phyloP scores from a whole-genome alignment of 352 stramenopile genomes.

The Pythium plurisporium region DNA sequence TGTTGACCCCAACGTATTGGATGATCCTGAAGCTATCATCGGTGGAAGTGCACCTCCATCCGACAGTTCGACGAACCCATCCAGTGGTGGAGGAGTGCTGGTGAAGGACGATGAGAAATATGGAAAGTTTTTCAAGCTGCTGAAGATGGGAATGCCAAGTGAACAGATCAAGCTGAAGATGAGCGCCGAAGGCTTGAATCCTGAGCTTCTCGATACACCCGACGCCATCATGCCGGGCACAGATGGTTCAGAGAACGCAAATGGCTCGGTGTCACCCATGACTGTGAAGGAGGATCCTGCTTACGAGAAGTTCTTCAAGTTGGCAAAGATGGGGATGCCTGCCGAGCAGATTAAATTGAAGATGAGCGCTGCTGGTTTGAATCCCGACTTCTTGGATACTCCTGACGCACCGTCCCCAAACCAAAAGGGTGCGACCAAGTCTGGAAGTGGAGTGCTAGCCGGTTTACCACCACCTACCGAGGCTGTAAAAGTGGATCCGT shows the following conservation, averaged over 20 bases:
- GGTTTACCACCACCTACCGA: conserved; percentile 57
- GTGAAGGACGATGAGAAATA: conserved; percentile 84
- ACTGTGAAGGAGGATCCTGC: conserved; percentile 90
- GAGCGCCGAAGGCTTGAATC: conserved; percentile 89
- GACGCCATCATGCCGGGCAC: conserved; percentile 75
- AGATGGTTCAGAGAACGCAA: conserved; percentile 10
- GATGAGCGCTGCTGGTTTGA: conserved; percentile 73
- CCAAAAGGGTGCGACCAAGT: conserved; percentile 28
- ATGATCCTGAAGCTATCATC: conserved; percentile 65
- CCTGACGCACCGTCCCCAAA: conserved; percentile 72
- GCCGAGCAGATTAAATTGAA: conserved; percentile 92
- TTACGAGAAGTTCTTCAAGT: conserved; percentile 96
- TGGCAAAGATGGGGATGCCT: conserved; percentile 89
- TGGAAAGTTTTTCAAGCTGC: conserved; percentile 95
- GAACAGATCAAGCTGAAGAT: conserved; percentile 95
- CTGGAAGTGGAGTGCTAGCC: conserved; percentile 33
- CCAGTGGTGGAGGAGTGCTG: conserved; percentile 19
- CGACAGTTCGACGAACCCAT: not conserved
- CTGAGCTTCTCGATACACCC: conserved; percentile 86
- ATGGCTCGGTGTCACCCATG: conserved; percentile 26
- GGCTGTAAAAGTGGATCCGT: conserved; percentile 65
- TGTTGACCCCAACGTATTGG: conserved; percentile 58
- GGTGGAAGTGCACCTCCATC: conserved; percentile 25
- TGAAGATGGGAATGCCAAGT: conserved; percentile 93
- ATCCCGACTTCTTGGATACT: conserved; percentile 59